Base-by-base conservation (phyloP, 1,284 basidiomycete genomes). In the Lentinula novae-zelandiae region DNA sequence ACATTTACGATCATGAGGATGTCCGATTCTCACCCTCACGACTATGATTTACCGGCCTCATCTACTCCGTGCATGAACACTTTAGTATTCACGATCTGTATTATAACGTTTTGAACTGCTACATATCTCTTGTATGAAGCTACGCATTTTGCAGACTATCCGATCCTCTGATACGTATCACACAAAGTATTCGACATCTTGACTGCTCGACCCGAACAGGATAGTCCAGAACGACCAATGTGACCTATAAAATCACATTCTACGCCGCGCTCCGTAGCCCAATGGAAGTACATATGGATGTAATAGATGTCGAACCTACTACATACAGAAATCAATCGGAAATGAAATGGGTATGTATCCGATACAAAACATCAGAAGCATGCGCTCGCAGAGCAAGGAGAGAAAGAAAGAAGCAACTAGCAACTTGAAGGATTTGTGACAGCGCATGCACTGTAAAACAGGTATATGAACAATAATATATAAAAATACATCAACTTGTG, bases 41-140 rank as follows among this genome's bases (percentile, higher is more conserved):
- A 33, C 12, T 38, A 38, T n/a, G 33, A 38, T 38, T 38, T 53
- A 33, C 27, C 27, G n/a, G 10, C 34, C 22, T 50, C 31, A 53
- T 53, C 33, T 53, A 53, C 51, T 55, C 36, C n/a, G 22, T 48
- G 33, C 27, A 10, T 53, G 44, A n/a, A 60, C n/a, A 20, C 31
- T 27, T 46, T 20, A 20, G 36, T n/a, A 50, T 50, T 42, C 5
- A 54, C 36, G 53, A 46, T 36, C 20, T 55, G 53, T 46, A 42
- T 42, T 6, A 55, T 55, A 46, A 55, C 53, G 53, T 55, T 53
- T 53, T 38, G 51, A 31, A 53, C 51, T 39, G 39, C 36, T 54
- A 34, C 53, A 22, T 36, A 54, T 55, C 13, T 44, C 53, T 55
- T 42, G 39, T 55, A 46, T 2, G 1, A n/a, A 12, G 27, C 53